A percentile compares a stretch with the other conserved stretches of the same genome.
These are phyloP conservation scores for Barnettozyma vustinii DNA, from an alignment of 805 yeast genomes.

Conservation along the genomic window DNA sequence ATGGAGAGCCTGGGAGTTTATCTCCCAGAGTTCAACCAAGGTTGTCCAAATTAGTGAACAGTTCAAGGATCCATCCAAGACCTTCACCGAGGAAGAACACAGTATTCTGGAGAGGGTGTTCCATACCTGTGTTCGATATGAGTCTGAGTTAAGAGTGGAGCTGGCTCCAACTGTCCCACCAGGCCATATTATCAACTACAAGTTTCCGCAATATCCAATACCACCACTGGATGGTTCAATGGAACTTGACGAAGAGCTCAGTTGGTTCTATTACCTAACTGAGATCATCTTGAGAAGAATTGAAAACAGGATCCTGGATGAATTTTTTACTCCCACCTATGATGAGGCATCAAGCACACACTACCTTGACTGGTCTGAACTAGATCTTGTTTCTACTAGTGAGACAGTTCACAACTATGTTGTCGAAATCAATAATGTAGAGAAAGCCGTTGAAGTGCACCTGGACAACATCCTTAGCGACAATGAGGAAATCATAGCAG, in stretches of 20 bases:
- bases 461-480: constrained; percentile 14
- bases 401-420: constrained; percentile 9
- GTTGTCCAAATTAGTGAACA: constrained; percentile 19
- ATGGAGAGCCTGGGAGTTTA: constrained; percentile 18
- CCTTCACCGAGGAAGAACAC: constrained; percentile 16
- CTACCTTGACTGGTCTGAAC: constrained; percentile 17
- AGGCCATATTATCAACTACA: constrained; percentile 22
- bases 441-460: constrained; percentile 13
- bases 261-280: constrained; percentile 24
- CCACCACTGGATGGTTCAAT: constrained; percentile 18
- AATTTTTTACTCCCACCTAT: constrained; percentile 16
- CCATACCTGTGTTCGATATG: constrained; percentile 22
- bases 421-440: constrained; percentile 19
- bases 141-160: constrained; percentile 23
- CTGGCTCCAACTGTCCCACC: constrained; percentile 22
- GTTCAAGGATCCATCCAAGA: constrained; percentile 15
- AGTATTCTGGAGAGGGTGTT: constrained; percentile 18
- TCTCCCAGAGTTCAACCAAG: constrained; percentile 18
- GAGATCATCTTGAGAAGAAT: constrained; percentile 22
- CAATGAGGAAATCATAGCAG: constrained; percentile 8
- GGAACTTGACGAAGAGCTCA: constrained; percentile 15
- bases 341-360: constrained; percentile 9
- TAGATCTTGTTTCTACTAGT: constrained; percentile 10
- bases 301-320: constrained; percentile 23
- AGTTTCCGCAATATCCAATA: constrained; percentile 22